Evolutionary conservation across 164 flowering plant genomes (phyloP).

Genomic region (Cinnamomum micranthum): DNA sequence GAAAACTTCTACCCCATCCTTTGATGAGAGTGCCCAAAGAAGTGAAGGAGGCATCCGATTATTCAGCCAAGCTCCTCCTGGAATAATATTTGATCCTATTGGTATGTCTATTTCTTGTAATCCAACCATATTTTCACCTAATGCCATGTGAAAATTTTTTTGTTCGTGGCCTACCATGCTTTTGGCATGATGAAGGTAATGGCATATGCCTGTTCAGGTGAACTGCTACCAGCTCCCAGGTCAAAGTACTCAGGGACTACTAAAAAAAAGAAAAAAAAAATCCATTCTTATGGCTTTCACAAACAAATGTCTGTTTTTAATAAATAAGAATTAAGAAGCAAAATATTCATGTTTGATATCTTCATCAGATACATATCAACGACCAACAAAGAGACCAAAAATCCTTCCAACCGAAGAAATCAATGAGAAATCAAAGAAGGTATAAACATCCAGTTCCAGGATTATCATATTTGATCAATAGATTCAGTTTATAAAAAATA

Average conservation of each 20-base stretch:
- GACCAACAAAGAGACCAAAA: conserved; percentile 72
- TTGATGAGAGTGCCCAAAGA: conserved; percentile 6
- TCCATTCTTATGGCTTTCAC: no score
- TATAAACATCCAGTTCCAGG: conserved; percentile 16
- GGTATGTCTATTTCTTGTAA: conserved; percentile 33
- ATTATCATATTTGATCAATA: background rate
- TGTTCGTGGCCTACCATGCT: background rate
- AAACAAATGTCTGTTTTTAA: no score
- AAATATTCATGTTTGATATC: background rate
- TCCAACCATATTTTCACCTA: background rate
- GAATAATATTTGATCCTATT: conserved; percentile 63
- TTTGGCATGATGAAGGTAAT: no score
- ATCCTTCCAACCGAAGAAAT: conserved; percentile 55
- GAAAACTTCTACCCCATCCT: conserved; percentile 17
- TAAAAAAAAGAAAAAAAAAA: no score
- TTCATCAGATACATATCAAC: conserved; percentile 50
- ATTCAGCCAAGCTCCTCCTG: conserved; percentile 64
- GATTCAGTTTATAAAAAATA: background rate
- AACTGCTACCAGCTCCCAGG: no score
- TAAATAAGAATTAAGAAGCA: background rate
- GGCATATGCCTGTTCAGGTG: no score
- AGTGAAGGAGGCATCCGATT: conserved; percentile 58
- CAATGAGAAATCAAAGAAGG: conserved; percentile 84
- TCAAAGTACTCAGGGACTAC: no score
- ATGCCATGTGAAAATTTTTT: background rate